Conservation (phyloP, 164 flowering plant species). For the Amborella trichopoda region DNA sequence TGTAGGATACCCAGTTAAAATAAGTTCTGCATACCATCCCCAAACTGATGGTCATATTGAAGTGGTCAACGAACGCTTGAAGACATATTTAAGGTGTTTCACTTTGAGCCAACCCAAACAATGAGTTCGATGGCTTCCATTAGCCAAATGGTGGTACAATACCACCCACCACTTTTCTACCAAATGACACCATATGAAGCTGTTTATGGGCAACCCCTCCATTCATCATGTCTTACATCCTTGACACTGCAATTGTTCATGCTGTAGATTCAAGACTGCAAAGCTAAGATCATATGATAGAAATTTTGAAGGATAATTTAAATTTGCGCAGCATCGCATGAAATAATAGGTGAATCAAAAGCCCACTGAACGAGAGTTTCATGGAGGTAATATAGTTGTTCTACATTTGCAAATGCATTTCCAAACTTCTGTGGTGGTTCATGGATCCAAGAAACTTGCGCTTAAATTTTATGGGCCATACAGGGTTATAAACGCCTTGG, state of each 20-base stretch:
- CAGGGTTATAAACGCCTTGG: not conserved
- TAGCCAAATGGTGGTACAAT: not conserved
- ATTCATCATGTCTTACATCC: not conserved
- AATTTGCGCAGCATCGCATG: constrained; percentile 2
- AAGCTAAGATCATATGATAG: not conserved
- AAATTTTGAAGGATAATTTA: not conserved
- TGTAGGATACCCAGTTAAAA: not conserved
- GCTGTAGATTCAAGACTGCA: not conserved
- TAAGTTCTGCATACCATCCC: constrained; percentile 9
- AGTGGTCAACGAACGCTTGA: not conserved
- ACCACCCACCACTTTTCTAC: not conserved
- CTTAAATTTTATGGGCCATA: constrained; percentile 3
- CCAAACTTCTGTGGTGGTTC: not conserved
- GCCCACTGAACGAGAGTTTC: not conserved
- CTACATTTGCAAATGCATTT: constrained; percentile 1
- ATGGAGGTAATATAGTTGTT: not conserved
- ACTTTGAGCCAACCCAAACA: not conserved
- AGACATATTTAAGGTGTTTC: not conserved
- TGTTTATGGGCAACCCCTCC: constrained; percentile 1
- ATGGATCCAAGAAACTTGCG: not conserved
- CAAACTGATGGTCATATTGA: constrained; percentile 8
- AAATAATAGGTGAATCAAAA: not conserved
- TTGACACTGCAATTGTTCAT: not conserved
- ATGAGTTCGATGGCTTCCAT: not conserved
- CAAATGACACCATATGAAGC: not conserved